phyloP scores from a whole-genome alignment of 129 eudicot genomes.

The Chrysanthemum lavandulifolium region DNA sequence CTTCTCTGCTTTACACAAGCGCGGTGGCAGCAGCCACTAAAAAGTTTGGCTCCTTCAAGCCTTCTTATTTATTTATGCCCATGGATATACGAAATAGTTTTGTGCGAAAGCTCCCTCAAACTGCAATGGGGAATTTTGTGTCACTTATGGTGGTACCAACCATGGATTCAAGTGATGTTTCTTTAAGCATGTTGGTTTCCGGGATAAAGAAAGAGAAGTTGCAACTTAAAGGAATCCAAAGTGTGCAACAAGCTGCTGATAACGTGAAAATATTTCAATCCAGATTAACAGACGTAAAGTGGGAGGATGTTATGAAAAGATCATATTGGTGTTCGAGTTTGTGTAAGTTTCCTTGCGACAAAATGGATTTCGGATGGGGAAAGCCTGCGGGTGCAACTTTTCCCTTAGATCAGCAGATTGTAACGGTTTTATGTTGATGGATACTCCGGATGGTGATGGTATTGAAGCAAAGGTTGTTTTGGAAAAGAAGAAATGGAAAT shows the following conservation, averaged over 20 bases:
- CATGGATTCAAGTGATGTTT: not conserved
- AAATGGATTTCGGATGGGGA: slow-evolving; percentile 1
- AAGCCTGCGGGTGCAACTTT: not conserved
- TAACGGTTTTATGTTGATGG: not conserved
- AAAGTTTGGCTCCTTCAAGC: not conserved
- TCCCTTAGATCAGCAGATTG: not conserved
- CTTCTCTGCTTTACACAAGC: not conserved
- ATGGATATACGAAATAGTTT: not conserved
- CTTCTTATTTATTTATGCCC: not conserved
- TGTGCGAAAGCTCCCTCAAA: not conserved
- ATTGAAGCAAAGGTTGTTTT: not conserved
- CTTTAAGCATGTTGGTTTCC: not conserved
- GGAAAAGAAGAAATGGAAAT: not conserved
- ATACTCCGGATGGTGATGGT: not conserved
- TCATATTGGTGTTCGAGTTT: not conserved
- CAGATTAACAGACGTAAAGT: not conserved
- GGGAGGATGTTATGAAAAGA: not conserved
- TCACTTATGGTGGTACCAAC: not conserved
- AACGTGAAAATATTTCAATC: not conserved
- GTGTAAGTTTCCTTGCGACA: not conserved
- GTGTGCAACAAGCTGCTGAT: not conserved
- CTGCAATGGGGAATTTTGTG: not conserved
- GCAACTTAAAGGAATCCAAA: not conserved
- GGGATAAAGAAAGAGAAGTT: not conserved
- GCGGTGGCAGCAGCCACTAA: not conserved